phyloP scores from a whole-genome alignment of 257 asterid genomes.

The Lycium barbarum region DNA sequence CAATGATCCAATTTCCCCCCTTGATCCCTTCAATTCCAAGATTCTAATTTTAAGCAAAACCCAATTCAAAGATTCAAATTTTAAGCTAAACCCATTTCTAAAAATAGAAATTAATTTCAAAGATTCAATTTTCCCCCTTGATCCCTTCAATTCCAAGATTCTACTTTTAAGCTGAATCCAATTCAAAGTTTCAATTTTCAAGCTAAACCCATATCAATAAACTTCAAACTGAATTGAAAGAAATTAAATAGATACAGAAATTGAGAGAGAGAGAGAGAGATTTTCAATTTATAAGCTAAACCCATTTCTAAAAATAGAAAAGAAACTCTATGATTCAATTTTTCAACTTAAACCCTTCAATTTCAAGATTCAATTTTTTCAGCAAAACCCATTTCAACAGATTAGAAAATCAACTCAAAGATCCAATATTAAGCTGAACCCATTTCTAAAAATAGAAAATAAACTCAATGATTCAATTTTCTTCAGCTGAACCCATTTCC shows the following conservation, averaged over 20 bases:
- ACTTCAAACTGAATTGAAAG: too few relatives aligned
- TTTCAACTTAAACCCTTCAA: neutral
- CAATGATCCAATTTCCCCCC: neutral
- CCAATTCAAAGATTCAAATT: neutral
- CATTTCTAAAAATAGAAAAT: neutral
- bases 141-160: too few relatives aligned
- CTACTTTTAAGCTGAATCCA: neutral
- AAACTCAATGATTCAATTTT: too few relatives aligned
- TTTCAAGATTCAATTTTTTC: neutral
- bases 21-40: neutral
- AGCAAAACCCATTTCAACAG: neutral
- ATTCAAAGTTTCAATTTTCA: too few relatives aligned
- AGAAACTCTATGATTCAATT: neutral
- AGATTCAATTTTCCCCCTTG: too few relatives aligned
- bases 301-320: neutral
- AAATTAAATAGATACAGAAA: too few relatives aligned
- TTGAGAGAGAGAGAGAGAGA: too few relatives aligned
- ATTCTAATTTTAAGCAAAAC: neutral
- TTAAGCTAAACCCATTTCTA: neutral
- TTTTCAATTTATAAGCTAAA: neutral
- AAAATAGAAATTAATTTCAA: neutral
- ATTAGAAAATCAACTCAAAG: neutral
- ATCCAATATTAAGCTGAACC: neutral
- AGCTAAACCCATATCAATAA: neutral
- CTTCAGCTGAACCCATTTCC: too few relatives aligned